phyloP scores from a whole-genome alignment of 2,329 filamentous ascomycete species.

The Didymella pomorum region DNA sequence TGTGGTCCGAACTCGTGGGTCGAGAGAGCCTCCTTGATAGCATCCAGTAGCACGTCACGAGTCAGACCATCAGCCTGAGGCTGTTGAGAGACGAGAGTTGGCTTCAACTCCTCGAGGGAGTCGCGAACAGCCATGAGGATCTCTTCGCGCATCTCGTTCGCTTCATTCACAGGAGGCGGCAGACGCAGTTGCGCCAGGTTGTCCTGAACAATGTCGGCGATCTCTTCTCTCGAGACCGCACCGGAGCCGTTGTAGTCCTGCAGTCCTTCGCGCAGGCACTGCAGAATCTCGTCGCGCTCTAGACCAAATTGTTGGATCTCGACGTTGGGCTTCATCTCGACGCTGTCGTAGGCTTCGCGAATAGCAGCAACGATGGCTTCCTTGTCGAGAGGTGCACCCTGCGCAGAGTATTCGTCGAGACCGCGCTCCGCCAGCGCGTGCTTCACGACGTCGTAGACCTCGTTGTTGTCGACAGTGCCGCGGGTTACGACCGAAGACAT shows the following conservation, averaged over 20 bases:
- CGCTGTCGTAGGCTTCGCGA: conserved; percentile 85
- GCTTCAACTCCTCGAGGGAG: conserved; percentile 83
- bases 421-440: conserved; percentile 70
- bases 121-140: conserved; percentile 84
- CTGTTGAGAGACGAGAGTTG: conserved; percentile 51
- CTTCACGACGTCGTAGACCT: conserved; percentile 85
- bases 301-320: conserved; percentile 89
- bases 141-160: conserved; percentile 78
- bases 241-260: conserved; percentile 70
- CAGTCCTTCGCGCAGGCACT: conserved; percentile 85
- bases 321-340: conserved; percentile 84
- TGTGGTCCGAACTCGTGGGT: conserved; percentile 54
- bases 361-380: conserved; percentile 89
- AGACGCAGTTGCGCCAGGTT: conserved; percentile 82
- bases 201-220: conserved; percentile 84
- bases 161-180: conserved; percentile 73
- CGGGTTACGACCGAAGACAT: conserved; percentile 69
- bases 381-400: conserved; percentile 59
- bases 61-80: conserved; percentile 56
- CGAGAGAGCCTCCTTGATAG: conserved; percentile 66
- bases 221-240: conserved; percentile 80
- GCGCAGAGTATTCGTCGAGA: conserved; percentile 55
- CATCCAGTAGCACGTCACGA: conserved; percentile 63
- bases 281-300: conserved; percentile 87
- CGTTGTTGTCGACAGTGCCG: conserved; percentile 76